phyloP scores from a whole-genome alignment of 768 basidiomycete species.

The Chalciporus piperatus region DNA sequence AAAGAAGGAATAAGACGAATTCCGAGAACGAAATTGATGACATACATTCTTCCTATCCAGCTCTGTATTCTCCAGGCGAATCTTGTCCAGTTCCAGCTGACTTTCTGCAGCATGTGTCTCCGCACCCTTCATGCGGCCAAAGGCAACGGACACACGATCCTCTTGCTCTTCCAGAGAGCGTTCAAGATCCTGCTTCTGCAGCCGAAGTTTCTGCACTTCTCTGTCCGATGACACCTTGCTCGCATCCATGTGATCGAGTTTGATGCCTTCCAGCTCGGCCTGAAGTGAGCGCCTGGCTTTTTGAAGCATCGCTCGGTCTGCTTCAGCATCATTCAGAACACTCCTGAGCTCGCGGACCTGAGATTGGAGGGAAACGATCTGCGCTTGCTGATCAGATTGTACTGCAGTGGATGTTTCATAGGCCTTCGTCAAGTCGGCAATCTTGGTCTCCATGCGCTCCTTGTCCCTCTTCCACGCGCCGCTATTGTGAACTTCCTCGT shows the following conservation, averaged over 20 bases:
- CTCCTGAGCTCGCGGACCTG: slow-evolving; percentile 81
- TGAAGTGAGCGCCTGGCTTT: slow-evolving; percentile 80
- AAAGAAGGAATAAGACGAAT: neutral
- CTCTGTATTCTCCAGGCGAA: slow-evolving; percentile 78
- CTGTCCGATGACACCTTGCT: slow-evolving; percentile 68
- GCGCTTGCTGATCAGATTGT: slow-evolving; percentile 79
- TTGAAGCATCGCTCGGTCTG: slow-evolving; percentile 73
- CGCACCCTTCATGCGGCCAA: slow-evolving; percentile 79
- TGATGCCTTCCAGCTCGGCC: slow-evolving; percentile 77
- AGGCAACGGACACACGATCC: slow-evolving; percentile 67
- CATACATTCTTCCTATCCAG: slow-evolving; percentile 74
- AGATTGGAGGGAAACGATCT: slow-evolving; percentile 79
- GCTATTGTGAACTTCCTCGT: slow-evolving; percentile 75
- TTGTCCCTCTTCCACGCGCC: slow-evolving; percentile 86
- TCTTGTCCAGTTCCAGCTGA: slow-evolving; percentile 71
- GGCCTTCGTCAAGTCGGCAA: slow-evolving; percentile 67
- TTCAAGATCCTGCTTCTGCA: slow-evolving; percentile 82
- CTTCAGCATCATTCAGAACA: slow-evolving; percentile 83
- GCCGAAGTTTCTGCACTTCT: slow-evolving; percentile 69
- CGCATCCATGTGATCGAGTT: slow-evolving; percentile 68
- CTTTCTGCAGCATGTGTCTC: slow-evolving; percentile 73
- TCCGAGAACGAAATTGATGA: neutral
- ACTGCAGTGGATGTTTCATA: slow-evolving; percentile 70
- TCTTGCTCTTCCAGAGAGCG: slow-evolving; percentile 75
- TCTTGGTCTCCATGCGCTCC: slow-evolving; percentile 82